Percentiles rank a stretch among this genome's conserved stretches.
Conservation (phyloP, 257 asterid genomes). For the Datura wrightii region DNA sequence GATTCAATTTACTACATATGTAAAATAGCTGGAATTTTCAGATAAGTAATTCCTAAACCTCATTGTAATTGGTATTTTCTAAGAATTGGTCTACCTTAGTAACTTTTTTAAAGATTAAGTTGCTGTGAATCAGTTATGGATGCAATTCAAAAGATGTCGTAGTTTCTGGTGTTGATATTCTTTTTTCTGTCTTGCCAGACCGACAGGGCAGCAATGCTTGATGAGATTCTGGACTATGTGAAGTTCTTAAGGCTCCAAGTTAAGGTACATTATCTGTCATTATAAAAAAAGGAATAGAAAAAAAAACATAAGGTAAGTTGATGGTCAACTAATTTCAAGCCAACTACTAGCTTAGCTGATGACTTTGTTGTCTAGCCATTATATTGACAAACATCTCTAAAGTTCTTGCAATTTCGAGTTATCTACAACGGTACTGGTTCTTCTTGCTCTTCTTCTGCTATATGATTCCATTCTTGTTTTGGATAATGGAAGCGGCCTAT, state of each 20-base stretch:
- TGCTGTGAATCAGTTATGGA: not conserved
- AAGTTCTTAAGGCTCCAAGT: conserved; percentile 91
- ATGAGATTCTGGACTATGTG: conserved; percentile 89
- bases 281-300: not conserved
- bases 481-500: not conserved
- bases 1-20: not conserved
- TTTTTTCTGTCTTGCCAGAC: conserved; percentile 52
- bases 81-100: not conserved
- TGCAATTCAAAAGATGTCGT: not conserved
- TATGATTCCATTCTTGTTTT: not conserved
- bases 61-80: not conserved
- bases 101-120: not conserved
- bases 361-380: not conserved
- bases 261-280: conserved; percentile 53
- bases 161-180: conserved; percentile 18
- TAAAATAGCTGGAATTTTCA: not conserved
- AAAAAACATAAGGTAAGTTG: not conserved
- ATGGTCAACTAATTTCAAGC: not conserved
- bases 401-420: not conserved
- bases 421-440: not conserved
- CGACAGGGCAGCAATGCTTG: conserved; percentile 93
- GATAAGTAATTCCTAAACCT: not conserved
- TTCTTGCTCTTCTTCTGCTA: not conserved
- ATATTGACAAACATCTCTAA: not conserved
- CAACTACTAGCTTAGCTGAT: conserved; percentile 15